Evolutionary conservation across 202 grass and related monocot genomes (phyloP), one percentile per base, ranked within the genome.

Genomic region (Zizania palustris): DNA sequence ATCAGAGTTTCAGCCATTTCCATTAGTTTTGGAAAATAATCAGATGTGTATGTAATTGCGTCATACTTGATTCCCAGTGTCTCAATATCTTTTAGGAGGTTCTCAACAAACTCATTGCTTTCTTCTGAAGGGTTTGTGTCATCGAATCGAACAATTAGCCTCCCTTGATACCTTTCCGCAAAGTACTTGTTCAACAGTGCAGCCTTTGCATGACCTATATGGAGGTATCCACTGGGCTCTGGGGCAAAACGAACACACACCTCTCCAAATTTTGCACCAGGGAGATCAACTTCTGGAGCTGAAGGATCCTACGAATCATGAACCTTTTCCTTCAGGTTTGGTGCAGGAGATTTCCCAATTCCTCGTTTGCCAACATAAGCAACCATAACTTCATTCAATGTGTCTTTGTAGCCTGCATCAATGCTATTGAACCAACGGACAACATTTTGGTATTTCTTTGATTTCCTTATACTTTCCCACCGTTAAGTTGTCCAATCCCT

Each of bases 51-150:
- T 39, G 89, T 96, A 63, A 96, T 84, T 71, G 58, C 74, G 33
- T 96, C 75, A 63, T 89, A 88, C 63, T 89, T 92, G 72, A 96
- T 89, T 67, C 82, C 89, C 42, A 96, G 54, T 19, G 92, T 96
- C 65, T 92, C 71, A 62, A 96, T 96, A 85, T 96, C 92, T 80
- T 87, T 96, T 36, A 96, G 71, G 45, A 90, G 57, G 79, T 92
- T 96, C 65, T 96, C 89, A 5, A 96, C 92, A 78, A 96, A 96
- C 67, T 96, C 92, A 69, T 80, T 84, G 65, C 92, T 96, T 84
- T 96, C 92, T 85, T 96, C 89, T 28, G 92, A 96, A 67, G 92
- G 92, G 65, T 96, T 96, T 64, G 92, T 96, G 49, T 92, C 92
- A 85, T 96, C 92, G 67, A 96, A 96, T 20, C 89, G 86, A 75